Base-by-base conservation (phyloP, 2,329 filamentous ascomycete species). In the Epichloe amarillans region DNA sequence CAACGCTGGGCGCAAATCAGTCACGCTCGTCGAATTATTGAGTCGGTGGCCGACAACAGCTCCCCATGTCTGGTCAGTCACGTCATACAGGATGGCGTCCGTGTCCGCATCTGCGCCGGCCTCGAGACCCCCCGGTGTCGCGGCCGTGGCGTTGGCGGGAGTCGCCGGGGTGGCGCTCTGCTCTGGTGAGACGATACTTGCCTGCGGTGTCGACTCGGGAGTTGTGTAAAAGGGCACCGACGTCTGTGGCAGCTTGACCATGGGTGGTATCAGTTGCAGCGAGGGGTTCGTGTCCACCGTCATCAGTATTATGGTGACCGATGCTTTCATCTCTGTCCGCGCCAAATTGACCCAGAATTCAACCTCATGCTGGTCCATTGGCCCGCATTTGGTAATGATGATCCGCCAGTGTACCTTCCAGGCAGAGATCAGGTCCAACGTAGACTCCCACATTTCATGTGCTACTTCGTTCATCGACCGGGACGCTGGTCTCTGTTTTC, bases 361-460 rank as follows among this genome's bases (percentile, higher is more conserved):
- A 12, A 82, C 68, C 63, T 90, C 86, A 6, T 79, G 74, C 33
- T 73, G 70, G 26, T 84, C 79, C 76, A 88, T 84, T 3, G 76
- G 68, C 2, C 83, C 82, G 46, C 79, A 81, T 64, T 86, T 86
- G 36, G 84, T 81, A 53, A 94, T 76, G 53, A 88, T 81, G 11
- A 93, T 70, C 15, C 86, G 81, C 86, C 87, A 91, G 51, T 83
- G 80, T 0, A 90, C 80, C 58, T 81, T 83, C 64, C 82, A 80
- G 15, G 73, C 72, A 0, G 82, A 78, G 36, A 89, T 79, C 35
- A 91, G 76, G n/a, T 84, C 83, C 33, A 84, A 70, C 0, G 87
- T 91, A 1, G 82, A 85, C 50, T 82, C 77, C 86, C 87, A 91
- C 3, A 93, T 85, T 59, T 90, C 86, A 46, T 77, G 74, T 1